phyloP scores from a whole-genome alignment of 306 rosid species.

The Vicia faba region DNA sequence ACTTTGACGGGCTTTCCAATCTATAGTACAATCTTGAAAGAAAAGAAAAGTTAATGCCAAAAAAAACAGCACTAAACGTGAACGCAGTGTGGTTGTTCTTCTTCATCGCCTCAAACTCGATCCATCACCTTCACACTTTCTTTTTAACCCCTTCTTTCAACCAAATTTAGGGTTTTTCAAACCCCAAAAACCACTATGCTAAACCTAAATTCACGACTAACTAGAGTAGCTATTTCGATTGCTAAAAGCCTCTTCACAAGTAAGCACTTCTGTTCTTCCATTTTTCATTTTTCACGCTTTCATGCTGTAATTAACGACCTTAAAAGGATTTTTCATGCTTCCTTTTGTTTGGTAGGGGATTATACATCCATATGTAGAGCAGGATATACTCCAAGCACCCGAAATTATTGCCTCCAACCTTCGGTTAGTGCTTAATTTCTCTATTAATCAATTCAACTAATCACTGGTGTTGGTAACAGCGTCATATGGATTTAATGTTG shows the following conservation, averaged over 20 bases:
- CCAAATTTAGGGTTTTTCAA: not conserved
- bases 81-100: not conserved
- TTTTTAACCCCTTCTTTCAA: not conserved
- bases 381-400: slow-evolving; percentile 20
- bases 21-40: not conserved
- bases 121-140: not conserved
- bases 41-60: not conserved
- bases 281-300: not conserved
- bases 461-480: too few relatives aligned
- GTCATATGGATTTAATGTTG: too few relatives aligned
- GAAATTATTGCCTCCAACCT: slow-evolving; percentile 19
- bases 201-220: slow-evolving; percentile 27
- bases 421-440: slow-evolving; percentile 32
- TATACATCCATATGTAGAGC: slow-evolving; percentile 5
- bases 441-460: too few relatives aligned
- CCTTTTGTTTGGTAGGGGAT: slow-evolving; percentile 37
- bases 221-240: slow-evolving; percentile 41
- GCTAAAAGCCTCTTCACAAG: slow-evolving; percentile 34
- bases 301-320: not conserved
- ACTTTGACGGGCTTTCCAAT: not conserved
- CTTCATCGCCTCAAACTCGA: not conserved
- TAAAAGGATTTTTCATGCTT: not conserved
- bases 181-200: slow-evolving; percentile 33
- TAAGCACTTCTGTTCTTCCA: slow-evolving; percentile 18
- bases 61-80: not conserved